Conservation (phyloP, 768 basidiomycete genomes). For the Austroboletus eburneus region DNA sequence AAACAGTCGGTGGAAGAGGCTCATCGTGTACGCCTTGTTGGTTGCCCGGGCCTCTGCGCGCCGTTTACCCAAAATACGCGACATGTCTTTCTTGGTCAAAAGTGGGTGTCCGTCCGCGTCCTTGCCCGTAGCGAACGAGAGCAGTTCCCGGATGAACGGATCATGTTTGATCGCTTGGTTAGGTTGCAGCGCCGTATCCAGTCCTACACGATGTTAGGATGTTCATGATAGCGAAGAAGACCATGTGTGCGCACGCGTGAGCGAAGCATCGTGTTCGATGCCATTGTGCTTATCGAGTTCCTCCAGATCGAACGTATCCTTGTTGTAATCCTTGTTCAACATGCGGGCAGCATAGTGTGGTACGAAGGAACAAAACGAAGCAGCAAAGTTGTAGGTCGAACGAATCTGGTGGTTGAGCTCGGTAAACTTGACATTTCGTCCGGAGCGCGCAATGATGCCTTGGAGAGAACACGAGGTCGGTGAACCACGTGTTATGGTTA, state of each 20-base stretch:
- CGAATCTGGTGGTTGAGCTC: slow-evolving; percentile 42
- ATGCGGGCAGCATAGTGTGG: slow-evolving; percentile 56
- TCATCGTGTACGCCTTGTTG: not conserved
- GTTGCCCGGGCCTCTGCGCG: too few relatives aligned
- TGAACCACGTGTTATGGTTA: too few relatives aligned
- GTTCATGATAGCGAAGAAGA: not conserved
- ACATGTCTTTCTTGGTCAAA: slow-evolving; percentile 57
- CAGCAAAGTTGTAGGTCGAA: slow-evolving; percentile 63
- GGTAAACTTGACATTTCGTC: slow-evolving; percentile 63
- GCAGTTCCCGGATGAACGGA: slow-evolving; percentile 50
- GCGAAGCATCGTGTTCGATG: too few relatives aligned
- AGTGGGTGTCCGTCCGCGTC: slow-evolving; percentile 42
- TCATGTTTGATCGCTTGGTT: slow-evolving; percentile 53
- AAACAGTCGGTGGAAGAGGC: not conserved
- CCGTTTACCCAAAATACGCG: slow-evolving; percentile 49
- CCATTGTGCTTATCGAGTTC: slow-evolving; percentile 73
- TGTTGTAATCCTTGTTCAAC: slow-evolving; percentile 51
- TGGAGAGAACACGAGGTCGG: too few relatives aligned
- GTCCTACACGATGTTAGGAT: slow-evolving; percentile 37
- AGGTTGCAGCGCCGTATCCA: slow-evolving; percentile 43
- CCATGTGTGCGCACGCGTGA: slow-evolving; percentile 28
- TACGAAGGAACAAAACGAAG: slow-evolving; percentile 65
- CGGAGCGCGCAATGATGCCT: slow-evolving; percentile 54
- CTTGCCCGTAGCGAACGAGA: slow-evolving; percentile 57
- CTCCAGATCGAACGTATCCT: slow-evolving; percentile 57